Conservation (phyloP, 106 monocot genomes). For the Alisma plantagoaquatica region DNA sequence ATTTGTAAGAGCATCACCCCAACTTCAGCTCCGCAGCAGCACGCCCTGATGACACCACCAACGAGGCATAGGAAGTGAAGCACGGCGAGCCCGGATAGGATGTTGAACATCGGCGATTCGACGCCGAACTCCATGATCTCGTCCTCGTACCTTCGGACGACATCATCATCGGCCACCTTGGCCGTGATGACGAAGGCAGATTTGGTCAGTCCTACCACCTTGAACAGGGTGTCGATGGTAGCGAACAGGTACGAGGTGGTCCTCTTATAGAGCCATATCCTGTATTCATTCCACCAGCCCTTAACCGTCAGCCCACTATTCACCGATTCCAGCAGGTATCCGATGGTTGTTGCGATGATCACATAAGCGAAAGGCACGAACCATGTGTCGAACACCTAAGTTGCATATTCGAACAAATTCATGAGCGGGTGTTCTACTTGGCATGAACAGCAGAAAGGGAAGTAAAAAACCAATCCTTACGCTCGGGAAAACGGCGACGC, state of each 20-base stretch:
- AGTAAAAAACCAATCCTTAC: constrained; percentile 15
- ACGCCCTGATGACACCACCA: constrained; percentile 18
- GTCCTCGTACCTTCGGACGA: constrained; percentile 19
- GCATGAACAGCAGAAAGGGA: no score
- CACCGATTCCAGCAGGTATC: constrained; percentile 24
- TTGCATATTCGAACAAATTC: constrained; percentile 9
- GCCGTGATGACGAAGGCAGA: constrained; percentile 35
- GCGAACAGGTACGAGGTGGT: constrained; percentile 56
- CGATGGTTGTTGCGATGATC: constrained; percentile 6
- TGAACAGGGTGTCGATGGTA: constrained; percentile 30
- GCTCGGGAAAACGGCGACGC: constrained; percentile 44
- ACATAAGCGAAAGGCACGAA: constrained; percentile 42
- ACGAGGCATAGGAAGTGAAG: constrained; percentile 36
- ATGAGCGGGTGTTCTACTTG: no score
- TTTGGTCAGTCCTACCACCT: constrained; percentile 25
- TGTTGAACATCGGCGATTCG: constrained; percentile 16
- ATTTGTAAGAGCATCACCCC: constrained; percentile 34
- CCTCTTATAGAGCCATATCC: constrained; percentile 58
- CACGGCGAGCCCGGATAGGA: constrained; percentile 35
- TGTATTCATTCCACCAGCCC: constrained; percentile 70
- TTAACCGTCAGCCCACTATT: constrained; percentile 9
- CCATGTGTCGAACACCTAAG: constrained; percentile 36
- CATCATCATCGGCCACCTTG: constrained; percentile 24
- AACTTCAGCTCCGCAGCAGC: constrained; percentile 1
- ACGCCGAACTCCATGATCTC: constrained; percentile 38